phyloP scores from a whole-genome alignment of 1,284 basidiomycete genomes.

The Cystobasidiaceae sp. region DNA sequence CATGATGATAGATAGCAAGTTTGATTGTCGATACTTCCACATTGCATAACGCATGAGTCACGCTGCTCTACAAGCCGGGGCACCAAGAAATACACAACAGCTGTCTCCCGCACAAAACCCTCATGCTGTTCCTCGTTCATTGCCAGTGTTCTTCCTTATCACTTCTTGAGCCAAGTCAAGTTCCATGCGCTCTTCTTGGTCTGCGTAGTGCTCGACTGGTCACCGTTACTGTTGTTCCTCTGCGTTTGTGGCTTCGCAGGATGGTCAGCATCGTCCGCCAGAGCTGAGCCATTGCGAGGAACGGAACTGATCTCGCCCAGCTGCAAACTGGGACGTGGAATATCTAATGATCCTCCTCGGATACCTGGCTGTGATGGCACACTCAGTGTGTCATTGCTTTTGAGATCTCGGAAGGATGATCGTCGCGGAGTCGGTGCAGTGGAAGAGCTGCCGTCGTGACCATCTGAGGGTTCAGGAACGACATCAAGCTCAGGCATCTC shows the following conservation, averaged over 20 bases:
- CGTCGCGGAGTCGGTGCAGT: slow-evolving; percentile 3
- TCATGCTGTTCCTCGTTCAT: too few species aligned
- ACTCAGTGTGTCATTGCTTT: background rate
- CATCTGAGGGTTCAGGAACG: background rate
- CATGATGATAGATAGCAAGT: too few species aligned
- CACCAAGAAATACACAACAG: too few species aligned
- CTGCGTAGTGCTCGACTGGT: too few species aligned
- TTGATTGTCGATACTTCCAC: too few species aligned
- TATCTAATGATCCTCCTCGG: slow-evolving; percentile 16
- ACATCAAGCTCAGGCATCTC: background rate
- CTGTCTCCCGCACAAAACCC: too few species aligned
- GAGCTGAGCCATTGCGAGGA: background rate
- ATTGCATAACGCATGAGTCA: too few species aligned
- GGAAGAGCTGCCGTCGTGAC: background rate
- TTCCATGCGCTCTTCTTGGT: slow-evolving; percentile 26
- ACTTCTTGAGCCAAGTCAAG: slow-evolving; percentile 29
- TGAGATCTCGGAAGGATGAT: slow-evolving; percentile 7
- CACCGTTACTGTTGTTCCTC: too few species aligned
- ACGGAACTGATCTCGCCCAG: slow-evolving; percentile 3
- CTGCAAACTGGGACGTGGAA: slow-evolving; percentile 18
- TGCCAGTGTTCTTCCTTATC: too few species aligned
- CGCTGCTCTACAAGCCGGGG: too few species aligned
- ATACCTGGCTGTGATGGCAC: background rate
- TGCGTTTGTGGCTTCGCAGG: too few species aligned
- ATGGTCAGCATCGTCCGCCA: background rate